A percentile compares a stretch with the other conserved stretches of the same genome.
Conservation (phyloP, 805 yeast genomes). For the Starmera caribaea region DNA sequence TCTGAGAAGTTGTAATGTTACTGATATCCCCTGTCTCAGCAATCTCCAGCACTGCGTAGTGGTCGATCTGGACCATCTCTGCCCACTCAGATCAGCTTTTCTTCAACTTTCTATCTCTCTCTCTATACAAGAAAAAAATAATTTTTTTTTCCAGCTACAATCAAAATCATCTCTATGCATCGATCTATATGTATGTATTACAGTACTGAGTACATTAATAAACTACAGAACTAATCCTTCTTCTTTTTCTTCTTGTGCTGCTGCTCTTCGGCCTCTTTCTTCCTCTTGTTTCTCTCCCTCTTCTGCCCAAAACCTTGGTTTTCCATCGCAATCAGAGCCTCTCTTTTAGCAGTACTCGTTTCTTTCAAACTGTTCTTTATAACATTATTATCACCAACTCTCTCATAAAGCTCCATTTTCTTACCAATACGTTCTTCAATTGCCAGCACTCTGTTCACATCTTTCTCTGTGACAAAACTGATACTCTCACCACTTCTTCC, state of each 20-base stretch:
- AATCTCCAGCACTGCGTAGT: too few relatives aligned
- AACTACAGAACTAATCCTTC: too few relatives aligned
- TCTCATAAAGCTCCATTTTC: conserved; percentile 69
- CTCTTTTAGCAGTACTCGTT: conserved; percentile 78
- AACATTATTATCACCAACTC: conserved; percentile 66
- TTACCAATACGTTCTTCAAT: conserved; percentile 79
- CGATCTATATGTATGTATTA: too few relatives aligned
- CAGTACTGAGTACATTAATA: too few relatives aligned
- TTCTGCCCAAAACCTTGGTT: conserved; percentile 79
- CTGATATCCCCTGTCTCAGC: too few relatives aligned
- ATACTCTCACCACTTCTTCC: conserved; percentile 83
- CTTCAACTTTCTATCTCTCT: too few relatives aligned
- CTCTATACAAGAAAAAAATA: too few relatives aligned
- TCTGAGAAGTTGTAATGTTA: too few relatives aligned
- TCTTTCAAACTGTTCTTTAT: conserved; percentile 61
- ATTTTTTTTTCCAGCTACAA: too few relatives aligned
- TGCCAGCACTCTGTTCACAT: conserved; percentile 68
- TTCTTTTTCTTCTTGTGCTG: not conserved
- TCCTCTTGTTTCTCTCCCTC: conserved; percentile 38
- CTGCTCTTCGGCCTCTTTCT: conserved; percentile 8
- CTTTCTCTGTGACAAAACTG: conserved; percentile 78
- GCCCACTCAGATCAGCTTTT: too few relatives aligned
- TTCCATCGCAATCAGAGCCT: conserved; percentile 90
- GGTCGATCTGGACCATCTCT: too few relatives aligned
- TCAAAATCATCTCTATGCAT: too few relatives aligned